phyloP scores from a whole-genome alignment of 768 basidiomycete species.

The Lactifluus piperatus region DNA sequence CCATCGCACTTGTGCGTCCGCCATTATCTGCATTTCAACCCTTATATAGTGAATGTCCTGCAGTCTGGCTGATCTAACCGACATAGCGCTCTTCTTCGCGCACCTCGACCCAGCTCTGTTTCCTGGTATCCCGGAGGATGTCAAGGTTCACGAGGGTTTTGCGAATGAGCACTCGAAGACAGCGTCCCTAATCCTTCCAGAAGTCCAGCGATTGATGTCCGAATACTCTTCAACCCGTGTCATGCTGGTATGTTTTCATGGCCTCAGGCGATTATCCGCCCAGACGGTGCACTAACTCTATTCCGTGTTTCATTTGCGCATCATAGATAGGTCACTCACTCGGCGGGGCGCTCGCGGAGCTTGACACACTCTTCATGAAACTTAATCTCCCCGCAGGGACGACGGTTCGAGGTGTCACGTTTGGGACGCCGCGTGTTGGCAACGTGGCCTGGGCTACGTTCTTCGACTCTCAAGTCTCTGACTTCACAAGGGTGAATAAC shows the following conservation, averaged over 20 bases:
- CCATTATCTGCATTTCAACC: background rate
- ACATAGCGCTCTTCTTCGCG: background rate
- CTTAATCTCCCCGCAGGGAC: slow-evolving; percentile 18
- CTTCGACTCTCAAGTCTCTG: slow-evolving; percentile 14
- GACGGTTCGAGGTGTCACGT: slow-evolving; percentile 16
- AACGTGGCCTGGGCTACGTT: slow-evolving; percentile 7
- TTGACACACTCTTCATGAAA: slow-evolving; percentile 17
- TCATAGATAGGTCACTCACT: slow-evolving; percentile 12
- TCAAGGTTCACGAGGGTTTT: slow-evolving; percentile 12
- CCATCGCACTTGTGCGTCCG: slow-evolving; percentile 6
- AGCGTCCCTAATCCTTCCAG: slow-evolving; percentile 11
- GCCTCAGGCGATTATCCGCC: background rate
- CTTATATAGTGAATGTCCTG: background rate
- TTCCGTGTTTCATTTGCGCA: background rate
- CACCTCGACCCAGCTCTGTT: slow-evolving; percentile 7
- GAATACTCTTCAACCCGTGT: slow-evolving; percentile 7
- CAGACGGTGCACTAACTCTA: background rate
- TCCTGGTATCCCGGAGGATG: background rate
- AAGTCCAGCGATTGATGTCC: slow-evolving; percentile 14
- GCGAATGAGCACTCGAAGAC: slow-evolving; percentile 14
- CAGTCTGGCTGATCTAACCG: slow-evolving; percentile 12
- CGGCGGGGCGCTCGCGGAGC: slow-evolving; percentile 18
- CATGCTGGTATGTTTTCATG: slow-evolving; percentile 5
- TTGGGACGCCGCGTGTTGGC: slow-evolving; percentile 19
- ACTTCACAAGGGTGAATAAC: slow-evolving; percentile 19